Evolutionary conservation across 305 asterid species (phyloP), one percentile per base, ranked within the genome.

Genomic region (Ruellia speciosa): DNA sequence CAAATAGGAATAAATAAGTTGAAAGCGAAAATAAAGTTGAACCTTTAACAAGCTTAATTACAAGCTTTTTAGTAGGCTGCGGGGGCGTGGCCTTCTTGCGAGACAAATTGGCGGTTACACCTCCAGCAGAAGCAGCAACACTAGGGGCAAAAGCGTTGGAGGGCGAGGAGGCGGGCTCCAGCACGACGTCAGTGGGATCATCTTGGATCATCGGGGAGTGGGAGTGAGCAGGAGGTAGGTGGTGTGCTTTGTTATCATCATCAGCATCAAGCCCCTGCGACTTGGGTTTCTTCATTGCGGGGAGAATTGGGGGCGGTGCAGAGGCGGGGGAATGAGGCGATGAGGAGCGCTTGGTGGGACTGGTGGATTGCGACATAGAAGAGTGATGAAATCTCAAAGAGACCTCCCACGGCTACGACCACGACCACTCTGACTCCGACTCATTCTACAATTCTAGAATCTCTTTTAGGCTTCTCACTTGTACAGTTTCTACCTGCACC

Each of bases 1-100:
- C 4, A 14, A 4, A 14, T 47, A 14, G 19, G 14, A 15, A 5
- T 7, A 12, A 43, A 15, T n/a, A 47, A 16, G 20, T 47, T 47
- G 18, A 47, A 15, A 15, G 52, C 19, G 3, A 14, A 47, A 43
- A n/a, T 43, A 43, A 47, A 47, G 14, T 18, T 41, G 49, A 65
- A 83, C 92, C 92, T 83, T 81, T 83, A 55, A 54, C 49, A 63
- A 78, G 80, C 82, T 83, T 83, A 76, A 83, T 80, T 18, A 83
- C 88, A 41, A 83, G 87, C 69, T 77, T 83, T 40, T 83, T 83
- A 10, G 85, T 67, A 2, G 89, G 89, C 69, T 81, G 89, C 9
- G 85, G 88, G 17, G 77, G 89, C 68, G 79, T 72, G 56, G 89
- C 87, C 61, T 83, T 83, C 79, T 80, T 83, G 74, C 92, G 66